Evolutionary conservation across 1,284 basidiomycete species (phyloP), one percentile per base, ranked within the genome.

Genomic region (Puccinia novopanici): DNA sequence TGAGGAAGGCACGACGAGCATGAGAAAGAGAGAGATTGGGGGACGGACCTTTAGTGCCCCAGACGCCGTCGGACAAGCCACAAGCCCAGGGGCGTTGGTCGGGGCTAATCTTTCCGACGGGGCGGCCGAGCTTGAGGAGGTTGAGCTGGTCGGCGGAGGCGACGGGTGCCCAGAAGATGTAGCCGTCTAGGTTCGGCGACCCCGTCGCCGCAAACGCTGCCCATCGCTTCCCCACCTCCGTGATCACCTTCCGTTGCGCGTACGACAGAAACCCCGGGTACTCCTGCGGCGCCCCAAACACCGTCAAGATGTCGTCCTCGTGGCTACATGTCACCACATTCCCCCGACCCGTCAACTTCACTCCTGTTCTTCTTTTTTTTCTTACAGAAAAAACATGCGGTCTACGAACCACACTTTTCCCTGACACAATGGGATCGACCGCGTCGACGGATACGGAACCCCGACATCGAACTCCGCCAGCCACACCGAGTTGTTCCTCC

Each of bases 191-290:
- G 82, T 92, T 92, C 37, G 91, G 91, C 81, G 88, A 88, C 10
- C 90, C 90, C 9, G 85, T 89, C 73, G 85, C 81, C 61, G 92
- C 85, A 87, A 92, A 92, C n/a, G 89, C 87, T 82, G 87, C 88
- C 86, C 91, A 92, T 42, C 91, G 89, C 40, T 88, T 87, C 84
- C 92, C 91, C 83, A 92, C 89, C 84, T 92, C 89, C n/a, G 84
- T 85, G 61, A 88, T 89, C 54, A 92, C 87, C 9, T 89, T 86
- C 3, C 88, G 84, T 85, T 92, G 91, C 3, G 87, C 88, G 13
- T 87, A 67, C 1, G 65, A 52, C 1, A 68, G 37, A 37, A 57
- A 68, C 2, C 13, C n/a, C n/a, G 86, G 89, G 4, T 91, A 90
- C 83, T 86, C 89, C 6, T 87, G 84, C 30, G 88, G 89, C 0